Evolutionary conservation across 768 basidiomycete species (phyloP).

Genomic region (Dioszegia hungarica): DNA sequence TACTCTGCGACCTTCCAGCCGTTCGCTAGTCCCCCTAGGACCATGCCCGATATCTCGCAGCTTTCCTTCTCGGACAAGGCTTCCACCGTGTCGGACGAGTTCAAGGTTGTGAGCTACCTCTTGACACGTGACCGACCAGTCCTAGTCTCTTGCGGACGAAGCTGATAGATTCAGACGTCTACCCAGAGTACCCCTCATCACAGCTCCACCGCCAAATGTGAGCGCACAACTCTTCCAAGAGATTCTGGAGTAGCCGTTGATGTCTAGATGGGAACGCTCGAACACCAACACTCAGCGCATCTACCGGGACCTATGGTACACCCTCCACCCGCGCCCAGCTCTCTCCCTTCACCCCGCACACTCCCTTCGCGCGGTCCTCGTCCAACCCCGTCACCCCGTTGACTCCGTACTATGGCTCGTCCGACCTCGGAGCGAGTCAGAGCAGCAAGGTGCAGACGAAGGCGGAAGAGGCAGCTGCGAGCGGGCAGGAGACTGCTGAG

Average conservation of each 20-base stretch:
- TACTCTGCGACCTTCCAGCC: constrained; percentile 9
- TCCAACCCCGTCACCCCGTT: constrained; percentile 1
- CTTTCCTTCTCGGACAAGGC: constrained; percentile 4
- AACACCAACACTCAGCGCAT: constrained; percentile 8
- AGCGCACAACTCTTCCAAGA: background rate
- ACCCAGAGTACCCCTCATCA: background rate
- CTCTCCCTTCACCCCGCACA: constrained; percentile 4
- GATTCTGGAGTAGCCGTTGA: background rate
- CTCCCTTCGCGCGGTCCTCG: background rate
- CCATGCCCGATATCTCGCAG: constrained; percentile 5
- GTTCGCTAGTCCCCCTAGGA: constrained; percentile 1
- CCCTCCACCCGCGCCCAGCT: background rate
- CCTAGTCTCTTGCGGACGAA: too few relatives aligned
- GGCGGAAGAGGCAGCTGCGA: background rate
- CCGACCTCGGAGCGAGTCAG: background rate
- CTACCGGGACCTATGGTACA: background rate
- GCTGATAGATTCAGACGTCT: background rate
- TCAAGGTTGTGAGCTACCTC: background rate
- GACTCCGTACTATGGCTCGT: background rate
- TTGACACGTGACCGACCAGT: too few relatives aligned
- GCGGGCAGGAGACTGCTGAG: constrained; percentile 9
- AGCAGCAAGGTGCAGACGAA: background rate
- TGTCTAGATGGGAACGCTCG: background rate
- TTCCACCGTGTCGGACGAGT: background rate
- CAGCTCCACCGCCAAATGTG: background rate